Evolutionary conservation across 139 green algal genomes (phyloP).

Genomic region (Closterium sp.): DNA sequence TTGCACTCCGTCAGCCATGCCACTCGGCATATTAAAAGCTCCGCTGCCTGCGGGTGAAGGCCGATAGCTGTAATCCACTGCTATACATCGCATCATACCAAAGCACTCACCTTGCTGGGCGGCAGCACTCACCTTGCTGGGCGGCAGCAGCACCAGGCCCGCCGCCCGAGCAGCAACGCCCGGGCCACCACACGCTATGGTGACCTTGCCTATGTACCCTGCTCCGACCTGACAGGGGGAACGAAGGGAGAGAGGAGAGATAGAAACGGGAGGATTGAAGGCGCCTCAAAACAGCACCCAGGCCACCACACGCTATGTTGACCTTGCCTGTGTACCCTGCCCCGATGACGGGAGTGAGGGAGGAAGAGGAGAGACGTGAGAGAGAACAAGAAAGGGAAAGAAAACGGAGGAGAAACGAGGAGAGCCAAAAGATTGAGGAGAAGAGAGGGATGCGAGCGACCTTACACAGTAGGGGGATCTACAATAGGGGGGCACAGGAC

Average conservation of each 20-base stretch:
- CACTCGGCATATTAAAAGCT: too few relatives aligned
- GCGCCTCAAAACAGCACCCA: background rate
- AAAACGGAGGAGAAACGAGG: too few relatives aligned
- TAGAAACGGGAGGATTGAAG: background rate
- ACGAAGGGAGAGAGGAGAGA: background rate
- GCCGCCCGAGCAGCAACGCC: constrained; percentile 19
- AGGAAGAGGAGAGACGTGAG: background rate
- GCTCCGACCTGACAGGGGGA: background rate
- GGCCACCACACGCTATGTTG: background rate
- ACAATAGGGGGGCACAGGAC: background rate
- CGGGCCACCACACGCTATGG: background rate
- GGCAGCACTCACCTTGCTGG: background rate
- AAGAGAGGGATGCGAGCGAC: too few relatives aligned
- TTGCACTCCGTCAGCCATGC: too few relatives aligned
- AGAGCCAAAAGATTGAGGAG: too few relatives aligned
- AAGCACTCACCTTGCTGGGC: background rate
- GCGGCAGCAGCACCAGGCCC: constrained; percentile 12
- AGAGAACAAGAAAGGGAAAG: too few relatives aligned
- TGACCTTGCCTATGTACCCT: constrained; percentile 27
- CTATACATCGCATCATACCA: too few relatives aligned
- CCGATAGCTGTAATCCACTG: too few relatives aligned
- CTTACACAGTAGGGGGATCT: background rate
- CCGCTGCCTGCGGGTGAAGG: too few relatives aligned
- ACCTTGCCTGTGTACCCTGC: background rate
- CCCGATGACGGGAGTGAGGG: background rate